Conservation (phyloP, 2,329 filamentous ascomycete genomes). For the Atkinsonella texensis region DNA sequence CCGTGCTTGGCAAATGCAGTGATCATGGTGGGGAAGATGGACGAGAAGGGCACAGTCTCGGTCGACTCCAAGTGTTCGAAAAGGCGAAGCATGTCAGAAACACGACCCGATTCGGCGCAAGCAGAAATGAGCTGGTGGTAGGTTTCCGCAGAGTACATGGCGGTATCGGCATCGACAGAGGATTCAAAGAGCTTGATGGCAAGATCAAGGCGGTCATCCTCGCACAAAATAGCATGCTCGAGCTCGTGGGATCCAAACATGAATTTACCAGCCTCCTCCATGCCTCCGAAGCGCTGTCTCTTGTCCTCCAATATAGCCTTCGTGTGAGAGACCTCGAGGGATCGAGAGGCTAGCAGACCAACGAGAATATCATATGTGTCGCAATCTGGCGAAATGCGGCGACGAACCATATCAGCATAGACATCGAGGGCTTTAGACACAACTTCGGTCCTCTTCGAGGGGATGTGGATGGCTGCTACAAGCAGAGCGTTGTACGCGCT, state of each 20-base stretch:
- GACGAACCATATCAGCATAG: constrained; percentile 90
- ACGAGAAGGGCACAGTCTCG: constrained; percentile 61
- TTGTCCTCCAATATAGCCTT: constrained; percentile 70
- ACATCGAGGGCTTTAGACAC: constrained; percentile 88
- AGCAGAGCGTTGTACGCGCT: constrained; percentile 88
- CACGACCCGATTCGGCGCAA: constrained; percentile 68
- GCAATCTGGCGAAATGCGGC: constrained; percentile 68
- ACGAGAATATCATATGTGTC: constrained; percentile 85
- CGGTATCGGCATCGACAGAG: constrained; percentile 51
- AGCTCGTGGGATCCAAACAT: constrained; percentile 81
- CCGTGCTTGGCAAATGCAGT: constrained; percentile 75
- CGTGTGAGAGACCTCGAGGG: constrained; percentile 62
- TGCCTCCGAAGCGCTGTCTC: constrained; percentile 70
- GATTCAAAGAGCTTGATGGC: constrained; percentile 78
- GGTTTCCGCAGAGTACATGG: constrained; percentile 64
- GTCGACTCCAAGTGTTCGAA: constrained; percentile 84
- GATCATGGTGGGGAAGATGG: constrained; percentile 88
- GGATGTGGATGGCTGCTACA: constrained; percentile 71
- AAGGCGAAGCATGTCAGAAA: constrained; percentile 81
- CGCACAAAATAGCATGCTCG: constrained; percentile 72
- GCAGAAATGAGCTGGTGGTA: constrained; percentile 79
- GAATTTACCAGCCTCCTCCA: constrained; percentile 74
- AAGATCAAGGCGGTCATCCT: constrained; percentile 77
- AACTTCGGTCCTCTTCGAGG: constrained; percentile 66
- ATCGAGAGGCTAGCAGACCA: constrained; percentile 66